phyloP scores from a whole-genome alignment of 352 stramenopile species.

The Porosira glacialis region DNA sequence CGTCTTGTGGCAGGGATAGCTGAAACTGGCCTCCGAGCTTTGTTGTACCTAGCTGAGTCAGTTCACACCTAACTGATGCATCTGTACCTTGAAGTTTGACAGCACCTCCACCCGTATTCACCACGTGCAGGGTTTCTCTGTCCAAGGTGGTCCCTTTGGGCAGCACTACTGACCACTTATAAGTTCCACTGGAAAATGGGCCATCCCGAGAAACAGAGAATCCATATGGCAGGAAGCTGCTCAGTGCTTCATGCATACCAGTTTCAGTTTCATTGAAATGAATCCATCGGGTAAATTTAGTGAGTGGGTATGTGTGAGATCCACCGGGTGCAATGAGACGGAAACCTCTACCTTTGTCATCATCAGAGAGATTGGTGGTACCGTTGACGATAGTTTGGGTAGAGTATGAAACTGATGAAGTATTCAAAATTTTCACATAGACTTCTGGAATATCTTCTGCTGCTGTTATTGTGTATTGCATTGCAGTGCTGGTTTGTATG shows the following conservation, averaged over 20 bases:
- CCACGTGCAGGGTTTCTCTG: slow-evolving; percentile 53
- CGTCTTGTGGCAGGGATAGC: slow-evolving; percentile 38
- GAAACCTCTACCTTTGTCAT: slow-evolving; percentile 53
- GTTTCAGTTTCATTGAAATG: slow-evolving; percentile 52
- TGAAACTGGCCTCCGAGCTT: slow-evolving; percentile 55
- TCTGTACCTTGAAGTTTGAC: slow-evolving; percentile 38
- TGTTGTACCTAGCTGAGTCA: slow-evolving; percentile 41
- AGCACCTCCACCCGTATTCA: slow-evolving; percentile 46
- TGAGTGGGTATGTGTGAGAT: slow-evolving; percentile 43
- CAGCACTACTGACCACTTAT: slow-evolving; percentile 58
- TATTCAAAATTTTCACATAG: no score
- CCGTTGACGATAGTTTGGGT: no score
- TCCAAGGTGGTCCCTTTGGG: slow-evolving; percentile 48
- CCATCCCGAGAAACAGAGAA: slow-evolving; percentile 50
- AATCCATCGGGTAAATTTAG: slow-evolving; percentile 47
- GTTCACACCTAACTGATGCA: slow-evolving; percentile 30
- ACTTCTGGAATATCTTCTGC: no score
- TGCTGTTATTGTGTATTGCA: no score
- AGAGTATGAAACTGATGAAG: no score
- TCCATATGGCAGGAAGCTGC: slow-evolving; percentile 34
- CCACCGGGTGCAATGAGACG: slow-evolving; percentile 50
- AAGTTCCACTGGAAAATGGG: slow-evolving; percentile 33
- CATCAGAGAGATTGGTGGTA: slow-evolving; percentile 39
- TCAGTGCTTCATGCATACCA: slow-evolving; percentile 50
- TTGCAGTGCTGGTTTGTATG: no score